Conservation (phyloP, 768 basidiomycete species). For the Russula dissimulans region DNA sequence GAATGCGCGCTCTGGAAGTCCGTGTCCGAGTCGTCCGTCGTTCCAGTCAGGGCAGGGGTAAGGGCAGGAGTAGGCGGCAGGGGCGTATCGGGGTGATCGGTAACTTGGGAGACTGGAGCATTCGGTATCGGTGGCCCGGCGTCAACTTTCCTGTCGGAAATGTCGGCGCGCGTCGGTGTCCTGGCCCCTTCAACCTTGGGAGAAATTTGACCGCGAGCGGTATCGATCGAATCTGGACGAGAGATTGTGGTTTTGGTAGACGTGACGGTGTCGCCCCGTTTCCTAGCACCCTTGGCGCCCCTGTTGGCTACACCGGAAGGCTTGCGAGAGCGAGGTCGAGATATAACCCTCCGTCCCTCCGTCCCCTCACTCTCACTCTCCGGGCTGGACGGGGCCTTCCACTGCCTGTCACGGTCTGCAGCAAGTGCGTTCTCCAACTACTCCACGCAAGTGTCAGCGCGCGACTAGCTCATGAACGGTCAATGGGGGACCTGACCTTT, state of each 20-base stretch:
- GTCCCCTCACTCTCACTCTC: constrained; percentile 40
- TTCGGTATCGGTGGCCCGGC: neutral
- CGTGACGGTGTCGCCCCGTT: constrained; percentile 50
- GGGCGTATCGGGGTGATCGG: neutral
- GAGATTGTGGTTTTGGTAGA: constrained; percentile 34
- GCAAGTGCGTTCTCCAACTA: constrained; percentile 72
- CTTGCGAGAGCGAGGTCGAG: constrained; percentile 28
- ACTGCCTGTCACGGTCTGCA: constrained; percentile 40
- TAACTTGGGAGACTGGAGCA: no score
- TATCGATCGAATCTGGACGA: constrained; percentile 21
- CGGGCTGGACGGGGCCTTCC: constrained; percentile 39
- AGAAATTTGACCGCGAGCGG: constrained; percentile 26
- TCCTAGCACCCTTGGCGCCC: constrained; percentile 21
- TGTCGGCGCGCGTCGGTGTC: constrained; percentile 9
- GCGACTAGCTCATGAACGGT: neutral
- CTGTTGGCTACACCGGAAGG: constrained; percentile 25
- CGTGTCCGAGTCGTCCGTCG: constrained; percentile 22
- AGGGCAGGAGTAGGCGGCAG: constrained; percentile 19
- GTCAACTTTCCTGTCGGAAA: neutral
- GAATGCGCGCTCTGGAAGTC: constrained; percentile 87
- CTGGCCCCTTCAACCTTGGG: neutral
- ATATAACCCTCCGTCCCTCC: constrained; percentile 24
- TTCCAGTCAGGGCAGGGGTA: constrained; percentile 19
- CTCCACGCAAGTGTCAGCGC: neutral
- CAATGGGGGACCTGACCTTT: constrained; percentile 48